These are phyloP conservation scores for Apiospora phragmitis DNA, from an alignment of 2,329 filamentous ascomycete genomes.

Conservation along the genomic window DNA sequence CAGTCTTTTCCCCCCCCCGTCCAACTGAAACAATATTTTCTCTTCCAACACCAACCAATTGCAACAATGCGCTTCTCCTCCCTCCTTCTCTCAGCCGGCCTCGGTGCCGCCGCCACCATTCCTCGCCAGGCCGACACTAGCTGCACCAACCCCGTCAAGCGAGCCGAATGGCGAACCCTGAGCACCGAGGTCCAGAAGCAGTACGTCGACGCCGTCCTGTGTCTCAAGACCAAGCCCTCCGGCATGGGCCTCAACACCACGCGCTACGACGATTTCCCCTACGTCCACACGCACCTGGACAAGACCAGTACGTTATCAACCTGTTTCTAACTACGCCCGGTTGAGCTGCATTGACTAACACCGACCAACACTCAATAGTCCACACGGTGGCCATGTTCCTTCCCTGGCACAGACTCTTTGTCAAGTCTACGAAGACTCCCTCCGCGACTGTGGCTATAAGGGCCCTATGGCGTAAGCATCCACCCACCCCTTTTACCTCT, in stretches of 20 bases:
- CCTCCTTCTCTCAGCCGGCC: neutral
- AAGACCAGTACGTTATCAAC: neutral
- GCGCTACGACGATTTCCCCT: constrained; percentile 9
- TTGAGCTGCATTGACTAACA: neutral
- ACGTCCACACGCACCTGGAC: constrained; percentile 3
- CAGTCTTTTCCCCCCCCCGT: no score
- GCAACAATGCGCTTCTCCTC: neutral
- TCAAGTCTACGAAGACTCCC: neutral
- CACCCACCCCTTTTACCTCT: neutral
- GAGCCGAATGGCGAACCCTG: constrained; percentile 2
- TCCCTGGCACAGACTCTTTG: neutral
- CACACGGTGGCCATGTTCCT: constrained; percentile 1
- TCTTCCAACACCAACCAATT: neutral
- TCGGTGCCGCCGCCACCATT: neutral
- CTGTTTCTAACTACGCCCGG: no score
- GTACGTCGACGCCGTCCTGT: neutral
- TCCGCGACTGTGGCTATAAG: neutral
- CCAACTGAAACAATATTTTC: neutral
- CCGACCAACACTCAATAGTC: neutral
- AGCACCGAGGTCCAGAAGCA: neutral
- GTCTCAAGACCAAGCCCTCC: neutral
- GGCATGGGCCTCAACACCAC: neutral
- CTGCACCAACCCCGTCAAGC: constrained; percentile 5
- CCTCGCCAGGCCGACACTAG: neutral
- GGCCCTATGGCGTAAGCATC: neutral